phyloP scores from a whole-genome alignment of 1,139 yeast genomes.

The Pichia sp. region DNA sequence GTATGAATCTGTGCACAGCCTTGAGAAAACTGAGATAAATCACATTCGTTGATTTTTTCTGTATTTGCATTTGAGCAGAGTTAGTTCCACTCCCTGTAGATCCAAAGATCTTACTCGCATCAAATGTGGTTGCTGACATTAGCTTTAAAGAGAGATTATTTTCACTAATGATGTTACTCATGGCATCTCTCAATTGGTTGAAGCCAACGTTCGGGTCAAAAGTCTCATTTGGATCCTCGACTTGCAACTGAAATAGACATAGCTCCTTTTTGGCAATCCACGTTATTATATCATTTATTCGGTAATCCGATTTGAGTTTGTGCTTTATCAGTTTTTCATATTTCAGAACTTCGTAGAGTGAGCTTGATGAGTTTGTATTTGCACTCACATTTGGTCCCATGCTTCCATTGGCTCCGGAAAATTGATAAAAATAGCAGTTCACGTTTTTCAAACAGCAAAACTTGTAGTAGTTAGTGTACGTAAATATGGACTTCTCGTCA shows the following conservation, averaged over 20 bases:
- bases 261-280: constrained; percentile 26
- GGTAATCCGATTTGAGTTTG: constrained; percentile 22
- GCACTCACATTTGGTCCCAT: neutral
- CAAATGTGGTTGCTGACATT: constrained; percentile 23
- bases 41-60: constrained; percentile 24
- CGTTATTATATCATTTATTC: constrained; percentile 22
- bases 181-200: constrained; percentile 25
- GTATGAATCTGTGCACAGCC: constrained; percentile 24
- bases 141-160: constrained; percentile 20
- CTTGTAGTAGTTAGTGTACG: constrained; percentile 24
- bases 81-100: neutral
- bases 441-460: constrained; percentile 22
- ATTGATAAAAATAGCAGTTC: constrained; percentile 25
- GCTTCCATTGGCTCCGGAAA: constrained; percentile 4
- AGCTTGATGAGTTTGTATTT: constrained; percentile 1
- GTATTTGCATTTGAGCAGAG: constrained; percentile 6
- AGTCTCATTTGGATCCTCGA: constrained; percentile 11
- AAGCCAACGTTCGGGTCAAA: constrained; percentile 18
- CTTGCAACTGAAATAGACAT: constrained; percentile 25
- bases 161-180: constrained; percentile 24
- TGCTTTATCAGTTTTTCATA: constrained; percentile 21
- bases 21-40: constrained; percentile 27
- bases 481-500: constrained; percentile 15
- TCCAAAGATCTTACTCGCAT: constrained; percentile 12
- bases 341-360: constrained; percentile 20